Conservation (phyloP, 176 grass and related monocot genomes). For the Oryza nivara region DNA sequence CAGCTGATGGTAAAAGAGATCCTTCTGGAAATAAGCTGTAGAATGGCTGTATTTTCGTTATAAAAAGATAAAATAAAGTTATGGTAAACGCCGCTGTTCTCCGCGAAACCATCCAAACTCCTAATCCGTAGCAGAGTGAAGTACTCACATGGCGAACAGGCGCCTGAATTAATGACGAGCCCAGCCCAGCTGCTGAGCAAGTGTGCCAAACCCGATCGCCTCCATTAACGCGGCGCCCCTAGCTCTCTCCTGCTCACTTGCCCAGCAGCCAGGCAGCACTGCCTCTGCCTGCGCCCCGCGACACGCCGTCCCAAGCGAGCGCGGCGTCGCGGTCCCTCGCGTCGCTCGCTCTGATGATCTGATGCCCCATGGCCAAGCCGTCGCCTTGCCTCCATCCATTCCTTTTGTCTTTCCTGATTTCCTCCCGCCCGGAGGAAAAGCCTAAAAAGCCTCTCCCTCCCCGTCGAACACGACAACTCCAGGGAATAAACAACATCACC, state of each 20-base stretch:
- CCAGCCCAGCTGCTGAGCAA: neutral
- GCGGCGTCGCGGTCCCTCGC: neutral
- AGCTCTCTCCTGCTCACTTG: neutral
- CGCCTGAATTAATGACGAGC: conserved; percentile 28
- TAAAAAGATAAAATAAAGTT: neutral
- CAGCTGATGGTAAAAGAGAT: neutral
- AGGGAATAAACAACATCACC: conserved; percentile 38
- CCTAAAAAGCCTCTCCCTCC: conserved; percentile 29
- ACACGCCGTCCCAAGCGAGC: neutral
- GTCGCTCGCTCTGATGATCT: neutral
- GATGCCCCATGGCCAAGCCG: neutral
- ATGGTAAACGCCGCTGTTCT: neutral
- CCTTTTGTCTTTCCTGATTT: conserved; percentile 36
- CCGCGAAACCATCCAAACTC: neutral
- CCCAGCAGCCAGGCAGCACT: neutral
- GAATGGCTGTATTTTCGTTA: neutral
- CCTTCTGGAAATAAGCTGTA: neutral
- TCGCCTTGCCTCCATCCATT: conserved; percentile 12
- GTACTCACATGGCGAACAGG: conserved; percentile 39
- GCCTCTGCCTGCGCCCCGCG: neutral
- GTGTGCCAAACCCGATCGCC: conserved; percentile 27
- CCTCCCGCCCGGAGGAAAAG: neutral
- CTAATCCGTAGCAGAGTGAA: neutral
- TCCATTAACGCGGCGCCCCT: neutral
- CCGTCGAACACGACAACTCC: conserved; percentile 38